phyloP scores from a whole-genome alignment of 2,329 filamentous ascomycete genomes.

The Trichoderma harzianum region DNA sequence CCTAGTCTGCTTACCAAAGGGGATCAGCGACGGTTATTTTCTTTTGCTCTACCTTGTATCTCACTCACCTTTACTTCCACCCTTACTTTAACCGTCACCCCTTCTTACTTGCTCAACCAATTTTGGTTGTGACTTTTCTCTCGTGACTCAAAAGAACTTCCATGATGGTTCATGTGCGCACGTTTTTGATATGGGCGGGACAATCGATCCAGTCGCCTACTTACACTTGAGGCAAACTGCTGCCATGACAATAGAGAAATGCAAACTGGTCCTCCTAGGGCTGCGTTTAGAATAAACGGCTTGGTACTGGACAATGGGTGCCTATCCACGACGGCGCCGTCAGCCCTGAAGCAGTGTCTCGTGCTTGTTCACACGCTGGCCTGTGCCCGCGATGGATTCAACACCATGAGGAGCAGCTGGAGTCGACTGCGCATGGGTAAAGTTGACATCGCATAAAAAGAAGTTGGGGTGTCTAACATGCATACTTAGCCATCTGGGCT shows the following conservation, averaged over 20 bases:
- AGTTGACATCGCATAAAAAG: background rate
- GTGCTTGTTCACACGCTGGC: constrained; percentile 7
- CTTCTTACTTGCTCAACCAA: background rate
- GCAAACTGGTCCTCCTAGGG: background rate
- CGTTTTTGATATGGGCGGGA: background rate
- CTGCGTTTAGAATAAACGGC: background rate
- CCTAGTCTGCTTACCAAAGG: background rate
- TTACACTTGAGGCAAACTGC: background rate
- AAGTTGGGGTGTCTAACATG: background rate
- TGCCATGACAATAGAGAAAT: background rate
- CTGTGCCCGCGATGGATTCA: constrained; percentile 3
- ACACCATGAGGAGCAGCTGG: background rate
- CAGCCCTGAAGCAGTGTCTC: background rate
- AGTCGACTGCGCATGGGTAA: background rate
- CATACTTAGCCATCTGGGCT: constrained; percentile 7
- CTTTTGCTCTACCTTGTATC: background rate
- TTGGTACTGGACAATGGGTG: constrained; percentile 3
- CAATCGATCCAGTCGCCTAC: background rate
- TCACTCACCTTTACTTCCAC: background rate
- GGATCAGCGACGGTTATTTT: background rate
- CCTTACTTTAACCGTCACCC: no score
- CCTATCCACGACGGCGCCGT: constrained; percentile 1
- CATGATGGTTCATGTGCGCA: background rate
- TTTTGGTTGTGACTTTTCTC: background rate
- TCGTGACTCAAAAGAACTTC: background rate